Base-by-base conservation (phyloP, 1,284 basidiomycete genomes). In the Tremellales sp. region DNA sequence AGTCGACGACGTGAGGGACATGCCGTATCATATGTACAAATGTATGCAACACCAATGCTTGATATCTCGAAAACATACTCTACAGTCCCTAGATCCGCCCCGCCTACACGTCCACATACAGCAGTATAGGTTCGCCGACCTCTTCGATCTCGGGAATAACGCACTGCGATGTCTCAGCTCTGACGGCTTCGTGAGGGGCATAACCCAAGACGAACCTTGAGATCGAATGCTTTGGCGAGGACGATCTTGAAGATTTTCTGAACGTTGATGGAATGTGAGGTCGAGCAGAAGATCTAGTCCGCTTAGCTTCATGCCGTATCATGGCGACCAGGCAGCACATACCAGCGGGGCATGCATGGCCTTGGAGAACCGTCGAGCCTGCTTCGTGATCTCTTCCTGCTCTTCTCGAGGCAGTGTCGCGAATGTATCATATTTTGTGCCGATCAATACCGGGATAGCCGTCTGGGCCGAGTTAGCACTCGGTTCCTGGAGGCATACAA, bases 371-470 rank as follows among this genome's bases (percentile, higher is more conserved):
- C 93, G 83, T 70, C 93, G 91, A 32, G 92, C 91, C 81, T 95
- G 92, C 74, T 93, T 93, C 27, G 94, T 97, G 61, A 97, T 93
- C 75, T 98, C 94, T 73, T 97, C 94, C 72, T 97, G 94, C 71
- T 98, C 94, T 66, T 97, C 93, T 63, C 87, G 79, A 41, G 92
- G 85, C 71, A 97, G 89, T 19, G 88, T 87, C n/a, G 87, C 84
- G 73, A 97, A 98, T 47, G 86, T 85, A 75, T 98, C 94, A 71
- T 90, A 98, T 75, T 98, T 98, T 40, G 94, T 97, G 56, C 94
- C 94, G 58, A 98, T 91, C 53, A 97, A 76, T 71, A 95, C 92
- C 24, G 91, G 92, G 69, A 94, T 94, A 35, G 92, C 91, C 25
- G 89, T 94, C 90, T 93, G 62, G 10, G 43, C 10, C 26, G 38